Evolutionary conservation across 2,329 filamentous ascomycete species (phyloP), one percentile per base, ranked within the genome.

Genomic region (Fusarium incarnatum): DNA sequence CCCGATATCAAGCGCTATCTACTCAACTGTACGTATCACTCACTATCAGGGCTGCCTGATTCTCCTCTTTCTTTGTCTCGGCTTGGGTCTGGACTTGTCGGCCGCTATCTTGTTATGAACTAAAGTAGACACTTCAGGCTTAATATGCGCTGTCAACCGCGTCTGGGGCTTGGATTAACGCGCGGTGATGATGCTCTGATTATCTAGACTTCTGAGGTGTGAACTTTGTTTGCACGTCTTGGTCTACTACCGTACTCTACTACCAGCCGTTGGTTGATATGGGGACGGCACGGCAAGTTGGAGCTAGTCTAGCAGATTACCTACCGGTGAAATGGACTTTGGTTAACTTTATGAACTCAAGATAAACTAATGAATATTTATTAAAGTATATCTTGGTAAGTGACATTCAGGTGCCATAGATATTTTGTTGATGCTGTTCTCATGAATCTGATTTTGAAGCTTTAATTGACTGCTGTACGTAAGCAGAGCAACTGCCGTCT

Each of bases 121-220:
- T 32, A 15, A 28, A 44, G 32, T 25, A 47, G 42, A 22, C 34
- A 37, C 18, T 27, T 25, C 49, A 28, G 23, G 61, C 23, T 22
- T 23, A 22, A 25, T 11, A n/a, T 32, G 20, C 18, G 18, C 44
- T 56, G 42, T 64, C 49, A 64, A 49, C n/a, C 40, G 20, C 28
- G 60, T 53, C 42, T 56, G 20, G 20, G 60, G 32, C 54, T 41
- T 22, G 34, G n/a, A 16, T 12, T 23, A 57, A 47, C 50, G 12
- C 28, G 16, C 30, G 23, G 32, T 46, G 54, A 60, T 44, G 34
- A 37, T 40, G 32, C 23, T 50, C n/a, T 50, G 22, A 50, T 41
- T 40, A 22, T 53, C 15, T 69, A 70, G 44, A 44, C 66, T 70
- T 70, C 67, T 70, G 64, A 70, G 62, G 61, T 70, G 57, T 64